Evolutionary conservation across 2,329 filamentous ascomycete species (phyloP).

Genomic region (Cordyceps militaris): DNA sequence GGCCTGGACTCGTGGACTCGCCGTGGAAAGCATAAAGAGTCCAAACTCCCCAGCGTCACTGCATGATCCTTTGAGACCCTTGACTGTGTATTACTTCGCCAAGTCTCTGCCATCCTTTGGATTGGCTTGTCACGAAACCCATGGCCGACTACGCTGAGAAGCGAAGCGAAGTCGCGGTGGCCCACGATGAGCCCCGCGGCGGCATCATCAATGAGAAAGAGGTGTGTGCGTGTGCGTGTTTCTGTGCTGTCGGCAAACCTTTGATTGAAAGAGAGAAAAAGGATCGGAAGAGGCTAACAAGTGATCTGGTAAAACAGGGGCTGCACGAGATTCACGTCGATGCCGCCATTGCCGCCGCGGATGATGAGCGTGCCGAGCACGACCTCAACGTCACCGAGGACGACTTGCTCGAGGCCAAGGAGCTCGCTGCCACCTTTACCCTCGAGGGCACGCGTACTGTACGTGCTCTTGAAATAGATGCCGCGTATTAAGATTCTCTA

Average conservation of each 20-base stretch:
- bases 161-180: constrained; percentile 1
- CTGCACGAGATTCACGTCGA: constrained; percentile 1
- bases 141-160: constrained; percentile 11
- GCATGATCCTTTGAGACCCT: not conserved
- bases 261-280: not conserved
- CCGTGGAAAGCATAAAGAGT: constrained; percentile 2
- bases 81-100: not conserved
- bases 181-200: not conserved
- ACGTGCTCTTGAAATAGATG: not conserved
- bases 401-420: constrained; percentile 27
- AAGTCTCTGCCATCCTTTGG: not conserved
- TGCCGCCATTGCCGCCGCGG: not conserved
- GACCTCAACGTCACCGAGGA: constrained; percentile 27
- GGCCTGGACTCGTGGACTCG: too few species aligned
- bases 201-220: constrained; percentile 3
- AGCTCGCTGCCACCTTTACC: constrained; percentile 21
- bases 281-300: not conserved
- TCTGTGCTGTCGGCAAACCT: not conserved
- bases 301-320: not conserved
- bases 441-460: constrained; percentile 21
- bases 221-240: not conserved
- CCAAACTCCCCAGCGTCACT: not conserved
- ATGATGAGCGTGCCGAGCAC: constrained; percentile 8
- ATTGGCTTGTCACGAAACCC: not conserved
- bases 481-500: not conserved